Conservation (phyloP, 1,284 basidiomycete species). For the Hypsizygus ulmarius region DNA sequence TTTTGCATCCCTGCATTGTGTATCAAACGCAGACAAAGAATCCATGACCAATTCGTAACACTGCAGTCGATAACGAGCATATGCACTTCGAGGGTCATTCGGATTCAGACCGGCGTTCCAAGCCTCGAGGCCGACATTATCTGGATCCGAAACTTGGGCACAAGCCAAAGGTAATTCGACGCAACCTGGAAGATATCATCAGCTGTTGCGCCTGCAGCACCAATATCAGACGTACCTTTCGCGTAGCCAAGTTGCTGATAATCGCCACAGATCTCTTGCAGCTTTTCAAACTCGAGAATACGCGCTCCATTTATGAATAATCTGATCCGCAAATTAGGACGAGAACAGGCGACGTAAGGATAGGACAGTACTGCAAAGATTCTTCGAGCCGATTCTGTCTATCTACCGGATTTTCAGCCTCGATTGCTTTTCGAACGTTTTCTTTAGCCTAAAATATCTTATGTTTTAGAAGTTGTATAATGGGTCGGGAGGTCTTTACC, state of each 20-base stretch:
- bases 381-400: slow-evolving; percentile 76
- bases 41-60: slow-evolving; percentile 87
- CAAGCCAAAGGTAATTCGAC: slow-evolving; percentile 86
- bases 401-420: slow-evolving; percentile 72
- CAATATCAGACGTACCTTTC: slow-evolving; percentile 50
- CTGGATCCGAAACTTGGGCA: slow-evolving; percentile 77
- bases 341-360: not conserved
- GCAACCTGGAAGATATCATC: slow-evolving; percentile 52
- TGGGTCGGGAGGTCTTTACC: slow-evolving; percentile 39
- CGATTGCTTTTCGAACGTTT: slow-evolving; percentile 86
- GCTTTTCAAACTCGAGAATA: slow-evolving; percentile 80
- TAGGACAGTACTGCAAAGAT: slow-evolving; percentile 63
- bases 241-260: slow-evolving; percentile 84
- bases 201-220: slow-evolving; percentile 3
- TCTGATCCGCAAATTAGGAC: slow-evolving; percentile 37
- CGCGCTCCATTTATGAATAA: slow-evolving; percentile 87
- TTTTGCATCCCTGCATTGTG: slow-evolving; percentile 39
- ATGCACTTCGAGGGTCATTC: slow-evolving; percentile 58
- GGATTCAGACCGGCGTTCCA: slow-evolving; percentile 68
- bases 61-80: slow-evolving; percentile 60
- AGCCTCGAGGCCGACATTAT: slow-evolving; percentile 75
- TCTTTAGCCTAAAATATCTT: slow-evolving; percentile 74
- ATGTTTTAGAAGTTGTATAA: not conserved
- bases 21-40: slow-evolving; percentile 80
- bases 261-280: slow-evolving; percentile 82